phyloP scores from a whole-genome alignment of 441 rosid genomes.

The Iberis amara region DNA sequence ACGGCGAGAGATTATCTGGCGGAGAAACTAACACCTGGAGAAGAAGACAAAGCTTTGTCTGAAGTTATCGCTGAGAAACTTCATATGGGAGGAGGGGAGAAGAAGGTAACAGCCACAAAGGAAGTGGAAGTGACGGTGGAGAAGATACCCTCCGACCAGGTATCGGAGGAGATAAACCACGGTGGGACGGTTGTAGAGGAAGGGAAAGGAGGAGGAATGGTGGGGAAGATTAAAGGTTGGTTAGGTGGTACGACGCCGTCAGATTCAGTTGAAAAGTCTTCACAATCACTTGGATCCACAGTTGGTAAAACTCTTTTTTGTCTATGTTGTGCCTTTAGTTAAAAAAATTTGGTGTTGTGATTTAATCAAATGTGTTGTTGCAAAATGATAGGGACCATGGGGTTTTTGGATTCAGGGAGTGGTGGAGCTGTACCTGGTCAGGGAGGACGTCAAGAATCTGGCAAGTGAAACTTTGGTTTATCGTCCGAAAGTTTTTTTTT shows the following conservation, averaged over 20 bases:
- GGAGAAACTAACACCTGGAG: constrained; percentile 52
- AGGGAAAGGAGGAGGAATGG: constrained; percentile 33
- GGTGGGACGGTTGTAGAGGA: constrained; percentile 18
- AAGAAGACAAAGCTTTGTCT: constrained; percentile 61
- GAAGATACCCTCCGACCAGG: constrained; percentile 27
- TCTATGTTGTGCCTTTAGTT: not conserved
- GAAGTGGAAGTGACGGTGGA: constrained; percentile 39
- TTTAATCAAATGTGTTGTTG: constrained; percentile 6
- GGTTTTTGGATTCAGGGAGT: constrained; percentile 1
- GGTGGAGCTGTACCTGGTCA: constrained; percentile 28
- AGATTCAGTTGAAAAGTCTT: constrained; percentile 22
- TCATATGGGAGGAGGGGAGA: constrained; percentile 29
- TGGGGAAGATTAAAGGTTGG: constrained; percentile 51
- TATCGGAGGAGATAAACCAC: constrained; percentile 7
- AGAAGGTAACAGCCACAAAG: constrained; percentile 33
- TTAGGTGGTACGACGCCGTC: constrained; percentile 30
- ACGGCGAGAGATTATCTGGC: constrained; percentile 36
- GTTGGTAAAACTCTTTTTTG: constrained; percentile 20
- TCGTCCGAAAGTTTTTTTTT: no score
- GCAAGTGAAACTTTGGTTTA: constrained; percentile 22
- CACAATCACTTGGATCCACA: constrained; percentile 33
- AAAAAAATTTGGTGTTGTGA: not conserved
- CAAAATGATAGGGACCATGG: constrained; percentile 14
- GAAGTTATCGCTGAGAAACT: constrained; percentile 51
- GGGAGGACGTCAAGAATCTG: constrained; percentile 34